These are phyloP conservation scores for Bacidia rubella DNA, from an alignment of 495 filamentous ascomycete species.

Conservation along the genomic window DNA sequence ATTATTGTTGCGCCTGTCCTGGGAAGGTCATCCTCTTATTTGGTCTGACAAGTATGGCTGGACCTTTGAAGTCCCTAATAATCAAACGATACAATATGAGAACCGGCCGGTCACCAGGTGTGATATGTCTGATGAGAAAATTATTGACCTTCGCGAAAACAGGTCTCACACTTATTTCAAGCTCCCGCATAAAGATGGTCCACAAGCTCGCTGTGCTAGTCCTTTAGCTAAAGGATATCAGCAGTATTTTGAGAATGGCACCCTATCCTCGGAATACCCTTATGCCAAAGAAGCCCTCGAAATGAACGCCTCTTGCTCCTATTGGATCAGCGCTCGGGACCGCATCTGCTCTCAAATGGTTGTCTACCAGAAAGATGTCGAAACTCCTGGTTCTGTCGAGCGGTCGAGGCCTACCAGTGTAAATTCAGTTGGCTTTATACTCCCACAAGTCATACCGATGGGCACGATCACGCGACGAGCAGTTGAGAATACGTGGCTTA, in stretches of 20 bases:
- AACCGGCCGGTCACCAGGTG: conserved; percentile 58
- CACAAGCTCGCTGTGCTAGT: conserved; percentile 64
- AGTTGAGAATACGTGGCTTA: conserved; percentile 97
- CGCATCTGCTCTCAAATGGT: conserved; percentile 89
- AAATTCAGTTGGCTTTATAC: conserved; percentile 59
- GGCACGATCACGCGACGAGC: conserved; percentile 93
- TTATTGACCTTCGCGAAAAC: conserved; percentile 51
- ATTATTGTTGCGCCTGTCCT: conserved; percentile 67
- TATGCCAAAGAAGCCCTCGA: conserved; percentile 90
- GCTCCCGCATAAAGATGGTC: conserved; percentile 90
- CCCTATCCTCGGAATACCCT: conserved; percentile 67
- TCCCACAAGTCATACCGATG: conserved; percentile 99
- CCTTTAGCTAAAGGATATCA: conserved; percentile 87
- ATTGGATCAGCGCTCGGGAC: conserved; percentile 93
- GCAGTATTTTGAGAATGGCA: conserved; percentile 80
- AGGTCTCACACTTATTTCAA: conserved; percentile 64
- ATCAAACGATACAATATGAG: conserved; percentile 48
- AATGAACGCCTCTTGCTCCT: conserved; percentile 97
- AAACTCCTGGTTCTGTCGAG: background rate
- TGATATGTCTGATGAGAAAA: conserved; percentile 63
- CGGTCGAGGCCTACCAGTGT: background rate
- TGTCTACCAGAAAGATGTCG: conserved; percentile 58
- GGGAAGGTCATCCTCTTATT: conserved; percentile 78
- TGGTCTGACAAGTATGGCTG: conserved; percentile 92
- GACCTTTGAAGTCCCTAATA: conserved; percentile 67